phyloP scores from a whole-genome alignment of 2,329 filamentous ascomycete species.

The Pyricularia sp. region DNA sequence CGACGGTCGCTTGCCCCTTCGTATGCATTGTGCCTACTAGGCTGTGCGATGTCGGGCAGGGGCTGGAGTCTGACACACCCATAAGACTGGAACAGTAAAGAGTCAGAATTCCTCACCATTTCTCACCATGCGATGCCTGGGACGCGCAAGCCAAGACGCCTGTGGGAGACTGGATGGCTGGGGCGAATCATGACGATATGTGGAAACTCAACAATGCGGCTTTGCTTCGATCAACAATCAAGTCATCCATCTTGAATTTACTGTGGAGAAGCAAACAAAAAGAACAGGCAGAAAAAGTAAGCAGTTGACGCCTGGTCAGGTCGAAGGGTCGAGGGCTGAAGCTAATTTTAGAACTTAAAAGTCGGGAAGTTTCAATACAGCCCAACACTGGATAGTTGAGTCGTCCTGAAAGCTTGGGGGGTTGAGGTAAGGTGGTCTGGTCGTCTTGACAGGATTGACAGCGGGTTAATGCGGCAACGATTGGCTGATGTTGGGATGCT shows the following conservation, averaged over 20 bases:
- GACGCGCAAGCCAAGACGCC: not conserved
- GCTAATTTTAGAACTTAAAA: not conserved
- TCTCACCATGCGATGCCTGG: not conserved
- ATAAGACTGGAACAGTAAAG: not conserved
- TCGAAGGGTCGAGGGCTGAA: not conserved
- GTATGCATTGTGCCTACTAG: not conserved
- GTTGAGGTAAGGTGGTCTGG: not conserved
- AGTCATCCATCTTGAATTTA: not conserved
- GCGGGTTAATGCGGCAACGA: not conserved
- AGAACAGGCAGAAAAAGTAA: not conserved
- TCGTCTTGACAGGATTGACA: not conserved
- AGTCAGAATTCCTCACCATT: not conserved
- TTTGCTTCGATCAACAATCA: not conserved
- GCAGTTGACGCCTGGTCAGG: not conserved
- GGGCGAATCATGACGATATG: not conserved
- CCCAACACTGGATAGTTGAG: not conserved
- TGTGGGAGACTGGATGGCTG: not conserved
- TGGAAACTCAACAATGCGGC: not conserved
- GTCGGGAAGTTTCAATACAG: not conserved
- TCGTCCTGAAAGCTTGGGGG: not conserved
- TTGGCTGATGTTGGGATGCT: not conserved
- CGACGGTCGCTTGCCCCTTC: not conserved
- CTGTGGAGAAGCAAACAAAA: not conserved
- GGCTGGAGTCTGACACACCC: not conserved
- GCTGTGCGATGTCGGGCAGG: not conserved